These are phyloP conservation scores for Parsonsia alboflavescens DNA, from an alignment of 257 asterid species.

Conservation along the genomic window DNA sequence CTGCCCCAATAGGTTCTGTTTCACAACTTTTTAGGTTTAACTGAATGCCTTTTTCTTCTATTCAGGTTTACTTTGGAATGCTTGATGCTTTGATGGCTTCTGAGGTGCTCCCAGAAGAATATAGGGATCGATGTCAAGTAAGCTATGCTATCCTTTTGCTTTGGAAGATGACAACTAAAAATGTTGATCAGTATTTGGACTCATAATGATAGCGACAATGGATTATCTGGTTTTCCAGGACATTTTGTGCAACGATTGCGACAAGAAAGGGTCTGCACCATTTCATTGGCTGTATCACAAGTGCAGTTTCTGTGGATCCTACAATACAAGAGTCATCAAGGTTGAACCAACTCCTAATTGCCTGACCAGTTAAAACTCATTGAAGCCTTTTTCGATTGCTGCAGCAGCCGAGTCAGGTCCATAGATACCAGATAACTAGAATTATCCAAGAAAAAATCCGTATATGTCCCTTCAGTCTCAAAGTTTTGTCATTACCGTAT, in stretches of 20 bases:
- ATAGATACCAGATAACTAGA: background rate
- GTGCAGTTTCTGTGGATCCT: constrained; percentile 78
- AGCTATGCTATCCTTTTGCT: constrained; percentile 4
- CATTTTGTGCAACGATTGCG: constrained; percentile 87
- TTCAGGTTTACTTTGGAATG: constrained; percentile 91
- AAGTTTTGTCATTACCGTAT: background rate
- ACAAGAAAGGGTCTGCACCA: constrained; percentile 66
- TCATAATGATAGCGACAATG: constrained; percentile 1
- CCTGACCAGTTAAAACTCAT: constrained; percentile 15
- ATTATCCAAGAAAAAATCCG: background rate
- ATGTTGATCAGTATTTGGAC: background rate
- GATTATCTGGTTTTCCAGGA: constrained; percentile 37
- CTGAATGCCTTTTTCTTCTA: constrained; percentile 4
- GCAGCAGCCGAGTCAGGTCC: background rate
- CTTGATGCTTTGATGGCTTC: constrained; percentile 93
- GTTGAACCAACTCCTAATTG: constrained; percentile 58
- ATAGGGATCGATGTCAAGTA: constrained; percentile 76
- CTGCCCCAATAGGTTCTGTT: background rate
- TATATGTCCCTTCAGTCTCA: background rate
- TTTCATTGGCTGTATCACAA: constrained; percentile 96
- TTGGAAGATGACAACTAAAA: background rate
- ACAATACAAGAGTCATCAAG: constrained; percentile 86
- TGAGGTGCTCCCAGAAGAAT: constrained; percentile 90
- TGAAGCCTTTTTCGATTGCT: constrained; percentile 2
- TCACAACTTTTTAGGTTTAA: background rate